Conservation (phyloP, 164 flowering plant species). For the Cinnamomum micranthum region DNA sequence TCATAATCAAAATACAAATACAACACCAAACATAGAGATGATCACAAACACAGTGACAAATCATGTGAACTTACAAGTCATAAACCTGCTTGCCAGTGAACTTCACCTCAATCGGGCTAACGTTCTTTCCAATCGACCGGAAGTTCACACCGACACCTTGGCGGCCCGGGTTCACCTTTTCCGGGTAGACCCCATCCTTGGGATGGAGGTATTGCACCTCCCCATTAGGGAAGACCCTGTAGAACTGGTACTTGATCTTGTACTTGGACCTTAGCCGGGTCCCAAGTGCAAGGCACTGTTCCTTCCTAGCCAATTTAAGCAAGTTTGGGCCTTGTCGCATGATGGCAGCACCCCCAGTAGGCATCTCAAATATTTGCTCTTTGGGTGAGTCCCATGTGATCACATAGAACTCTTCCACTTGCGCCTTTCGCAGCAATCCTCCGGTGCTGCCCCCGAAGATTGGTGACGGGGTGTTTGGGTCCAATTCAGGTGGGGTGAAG, state of each 20-base stretch:
- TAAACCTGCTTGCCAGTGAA: constrained; percentile 91
- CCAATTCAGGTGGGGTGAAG: constrained; percentile 79
- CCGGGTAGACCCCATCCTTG: constrained; percentile 98
- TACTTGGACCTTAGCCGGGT: constrained; percentile 93
- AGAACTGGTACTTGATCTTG: constrained; percentile 97
- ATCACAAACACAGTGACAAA: constrained; percentile 4
- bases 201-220: constrained; percentile 98
- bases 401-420: constrained; percentile 84
- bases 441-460: constrained; percentile 94
- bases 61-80: constrained; percentile 41
- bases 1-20: constrained; percentile 10
- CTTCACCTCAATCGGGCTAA: constrained; percentile 84
- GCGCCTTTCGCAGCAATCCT: constrained; percentile 76
- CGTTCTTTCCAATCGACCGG: constrained; percentile 91
- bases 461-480: constrained; percentile 88
- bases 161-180: constrained; percentile 94
- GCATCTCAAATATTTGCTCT: constrained; percentile 91
- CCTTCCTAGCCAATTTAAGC: constrained; percentile 87
- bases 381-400: constrained; percentile 92
- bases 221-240: constrained; percentile 96
- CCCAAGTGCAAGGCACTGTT: constrained; percentile 95
- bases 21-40: constrained; percentile 6
- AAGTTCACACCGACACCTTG: constrained; percentile 77
- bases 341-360: constrained; percentile 90
- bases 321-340: constrained; percentile 86